phyloP scores from a whole-genome alignment of 768 basidiomycete species.

The Tricholoma furcatifolium region DNA sequence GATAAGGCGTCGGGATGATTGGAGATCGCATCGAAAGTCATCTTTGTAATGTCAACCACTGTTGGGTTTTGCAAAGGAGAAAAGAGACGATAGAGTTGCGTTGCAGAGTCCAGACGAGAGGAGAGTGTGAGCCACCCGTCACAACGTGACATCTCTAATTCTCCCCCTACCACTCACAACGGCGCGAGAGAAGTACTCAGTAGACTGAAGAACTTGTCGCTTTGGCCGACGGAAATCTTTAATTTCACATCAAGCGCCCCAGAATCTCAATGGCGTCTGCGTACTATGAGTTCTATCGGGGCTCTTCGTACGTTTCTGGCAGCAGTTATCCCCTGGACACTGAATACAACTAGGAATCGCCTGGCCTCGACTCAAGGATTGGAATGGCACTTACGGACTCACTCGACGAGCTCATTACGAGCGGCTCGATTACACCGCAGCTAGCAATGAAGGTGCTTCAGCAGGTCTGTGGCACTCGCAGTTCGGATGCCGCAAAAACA shows the following conservation, averaged over 20 bases:
- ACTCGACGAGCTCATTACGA: constrained; percentile 96
- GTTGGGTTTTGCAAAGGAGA: too few species aligned
- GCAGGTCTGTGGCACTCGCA: constrained; percentile 58
- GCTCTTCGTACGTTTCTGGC: constrained; percentile 63
- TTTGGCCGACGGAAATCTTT: constrained; percentile 10
- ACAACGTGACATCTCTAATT: too few species aligned
- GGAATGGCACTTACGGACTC: constrained; percentile 98
- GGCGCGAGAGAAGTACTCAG: too few species aligned
- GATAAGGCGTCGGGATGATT: too few species aligned
- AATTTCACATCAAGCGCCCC: neutral
- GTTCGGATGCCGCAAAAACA: neutral
- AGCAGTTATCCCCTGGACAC: neutral
- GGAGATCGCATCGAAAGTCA: too few species aligned
- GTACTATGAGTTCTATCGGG: constrained; percentile 92
- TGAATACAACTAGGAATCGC: neutral
- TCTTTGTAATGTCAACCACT: too few species aligned
- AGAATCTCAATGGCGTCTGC: constrained; percentile 61
- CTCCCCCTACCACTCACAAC: too few species aligned
- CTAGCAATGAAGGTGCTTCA: constrained; percentile 98
- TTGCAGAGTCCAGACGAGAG: too few species aligned
- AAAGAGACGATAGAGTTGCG: too few species aligned
- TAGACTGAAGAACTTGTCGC: constrained; percentile 1
- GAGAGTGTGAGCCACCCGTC: too few species aligned
- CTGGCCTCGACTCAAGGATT: constrained; percentile 54
- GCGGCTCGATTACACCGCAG: constrained; percentile 95